Evolutionary conservation across 228 moss, liverwort and hornwort species (phyloP).

Genomic region (Sphagnum magellanicum): DNA sequence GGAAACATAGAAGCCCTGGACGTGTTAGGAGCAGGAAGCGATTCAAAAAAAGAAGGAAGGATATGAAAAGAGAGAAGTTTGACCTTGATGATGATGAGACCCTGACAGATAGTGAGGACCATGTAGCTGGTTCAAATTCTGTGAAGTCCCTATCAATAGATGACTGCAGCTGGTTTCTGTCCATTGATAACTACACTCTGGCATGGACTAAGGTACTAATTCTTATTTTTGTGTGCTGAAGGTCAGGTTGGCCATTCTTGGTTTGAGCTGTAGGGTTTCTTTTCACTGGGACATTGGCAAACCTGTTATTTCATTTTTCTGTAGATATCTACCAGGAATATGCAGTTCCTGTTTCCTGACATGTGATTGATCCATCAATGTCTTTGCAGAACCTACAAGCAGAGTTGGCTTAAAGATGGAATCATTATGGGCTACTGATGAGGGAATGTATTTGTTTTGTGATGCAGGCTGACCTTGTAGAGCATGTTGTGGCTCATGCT

Average conservation of each 20-base stretch:
- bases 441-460: conserved; percentile 1
- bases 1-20: conserved; percentile 1
- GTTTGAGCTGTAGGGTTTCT: not conserved
- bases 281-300: not conserved
- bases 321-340: not conserved
- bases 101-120: conserved; percentile 23
- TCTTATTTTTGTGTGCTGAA: conserved; percentile 4
- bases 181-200: conserved; percentile 56
- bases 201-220: conserved; percentile 74
- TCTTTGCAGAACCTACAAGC: not conserved
- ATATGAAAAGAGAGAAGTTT: conserved; percentile 28
- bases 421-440: not conserved
- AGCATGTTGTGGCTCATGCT: conserved; percentile 50
- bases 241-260: not conserved
- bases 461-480: conserved; percentile 77
- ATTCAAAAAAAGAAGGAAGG: conserved; percentile 43
- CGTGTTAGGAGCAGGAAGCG: conserved; percentile 28
- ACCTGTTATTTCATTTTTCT: not conserved
- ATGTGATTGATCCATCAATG: not conserved
- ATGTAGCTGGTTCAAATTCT: conserved; percentile 1
- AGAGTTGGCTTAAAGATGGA: conserved; percentile 2
- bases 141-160: conserved; percentile 4
- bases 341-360: no score
- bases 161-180: conserved; percentile 58
- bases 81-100: conserved; percentile 25